Base-by-base conservation (phyloP, 768 basidiomycete genomes). In the Mycena rosella region DNA sequence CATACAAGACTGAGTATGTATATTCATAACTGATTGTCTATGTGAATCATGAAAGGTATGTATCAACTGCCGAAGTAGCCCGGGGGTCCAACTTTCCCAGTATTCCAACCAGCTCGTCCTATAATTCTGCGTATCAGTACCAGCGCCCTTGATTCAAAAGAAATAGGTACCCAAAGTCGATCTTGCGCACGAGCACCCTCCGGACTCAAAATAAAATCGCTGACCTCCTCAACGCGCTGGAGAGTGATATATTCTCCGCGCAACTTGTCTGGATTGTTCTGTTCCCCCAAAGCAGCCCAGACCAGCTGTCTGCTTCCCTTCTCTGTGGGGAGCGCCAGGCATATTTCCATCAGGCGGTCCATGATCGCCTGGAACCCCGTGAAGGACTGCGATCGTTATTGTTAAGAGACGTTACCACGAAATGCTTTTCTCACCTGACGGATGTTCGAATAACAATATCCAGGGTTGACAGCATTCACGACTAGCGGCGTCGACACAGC, bases 231-330 rank as follows among this genome's bases (percentile, higher is more conserved):
- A 4, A 78, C 69, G n/a, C 67, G 42, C 29, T 70, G 52, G 18
- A 74, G 48, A 7, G 73, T 73, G 13, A 80, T 68, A 73, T 78
- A 81, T 20, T 74, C 74, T 20, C 80, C 80, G 5, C 73, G 71
- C 61, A 81, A 30, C 27, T 68, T 60, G 1, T 76, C 70, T 27
- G 68, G 60, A 15, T 53, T 48, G 0, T 74, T 69, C 15, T 65
- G 49, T 20, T 66, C 57, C 3, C 78, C 79, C 17, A 79, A 30
- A 6, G 78, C 75, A 14, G 77, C 81, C 73, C 74, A 82, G 14
- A 82, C 73, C 1, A 80, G 65, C 60, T 78, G 76, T 6, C 79
- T 60, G 54, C 75, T 74, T 14, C 76, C 76, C 11, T 52, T 65
- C 42, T 77, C 72, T 5, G 76, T 68, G 5, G 75, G 62, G 1